phyloP scores from a whole-genome alignment of 441 rosid genomes.

The Rhodomyrtus psidioides region DNA sequence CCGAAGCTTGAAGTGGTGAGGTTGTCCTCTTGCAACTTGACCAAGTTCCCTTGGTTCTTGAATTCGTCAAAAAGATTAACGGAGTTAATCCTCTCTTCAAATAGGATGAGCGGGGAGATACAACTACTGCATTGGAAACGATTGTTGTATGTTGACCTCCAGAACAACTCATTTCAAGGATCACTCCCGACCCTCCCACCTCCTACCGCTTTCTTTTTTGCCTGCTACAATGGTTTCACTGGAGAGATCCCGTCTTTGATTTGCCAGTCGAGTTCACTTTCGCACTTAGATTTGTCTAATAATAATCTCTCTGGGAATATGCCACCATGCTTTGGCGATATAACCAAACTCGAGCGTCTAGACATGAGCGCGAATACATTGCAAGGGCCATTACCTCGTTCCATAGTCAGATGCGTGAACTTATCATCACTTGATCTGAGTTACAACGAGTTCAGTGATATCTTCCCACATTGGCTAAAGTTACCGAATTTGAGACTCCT shows the following conservation, averaged over 20 bases:
- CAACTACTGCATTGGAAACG: not conserved
- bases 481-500: accelerated
- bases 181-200: not conserved
- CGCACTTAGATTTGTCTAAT: accelerated
- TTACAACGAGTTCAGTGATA: no score
- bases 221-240: accelerated
- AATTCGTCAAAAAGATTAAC: not conserved
- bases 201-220: not conserved
- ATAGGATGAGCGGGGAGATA: not conserved
- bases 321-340: no score
- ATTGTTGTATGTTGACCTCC: accelerated
- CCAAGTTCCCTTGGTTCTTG: not conserved
- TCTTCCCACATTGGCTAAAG: no score
- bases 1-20: not conserved
- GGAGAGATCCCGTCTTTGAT: not conserved
- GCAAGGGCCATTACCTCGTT: no score
- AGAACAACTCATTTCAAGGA: accelerated
- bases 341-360: no score
- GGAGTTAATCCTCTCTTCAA: not conserved
- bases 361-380: no score
- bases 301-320: no score
- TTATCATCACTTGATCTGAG: no score
- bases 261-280: not conserved
- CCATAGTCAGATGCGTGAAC: no score
- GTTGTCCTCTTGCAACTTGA: not conserved